Evolutionary conservation across 352 stramenopile species (phyloP).

Genomic region (Heterotrichella gracilis): DNA sequence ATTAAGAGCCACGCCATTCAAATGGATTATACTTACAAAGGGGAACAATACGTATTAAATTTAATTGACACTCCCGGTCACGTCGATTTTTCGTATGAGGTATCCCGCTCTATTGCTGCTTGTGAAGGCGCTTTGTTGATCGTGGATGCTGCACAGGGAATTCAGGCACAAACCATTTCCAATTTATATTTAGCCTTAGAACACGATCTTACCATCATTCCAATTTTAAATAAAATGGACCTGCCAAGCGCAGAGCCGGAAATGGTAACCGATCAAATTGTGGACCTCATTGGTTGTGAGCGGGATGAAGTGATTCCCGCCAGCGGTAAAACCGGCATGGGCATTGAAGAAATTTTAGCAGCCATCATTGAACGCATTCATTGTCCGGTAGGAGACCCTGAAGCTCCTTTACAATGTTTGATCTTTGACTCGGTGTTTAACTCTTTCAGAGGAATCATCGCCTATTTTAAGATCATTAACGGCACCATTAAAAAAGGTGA

Average conservation of each 20-base stretch:
- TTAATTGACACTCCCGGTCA: slow-evolving; percentile 81
- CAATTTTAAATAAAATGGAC: slow-evolving; percentile 89
- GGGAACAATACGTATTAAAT: slow-evolving; percentile 59
- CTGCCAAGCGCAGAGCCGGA: slow-evolving; percentile 64
- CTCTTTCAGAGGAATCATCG: slow-evolving; percentile 18
- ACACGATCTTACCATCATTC: slow-evolving; percentile 65
- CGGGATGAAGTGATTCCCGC: neutral
- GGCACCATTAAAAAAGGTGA: slow-evolving; percentile 14
- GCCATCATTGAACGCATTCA: slow-evolving; percentile 16
- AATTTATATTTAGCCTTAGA: slow-evolving; percentile 77
- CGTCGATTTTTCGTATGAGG: slow-evolving; percentile 91
- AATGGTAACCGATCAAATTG: neutral
- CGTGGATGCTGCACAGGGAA: slow-evolving; percentile 74
- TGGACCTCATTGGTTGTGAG: neutral
- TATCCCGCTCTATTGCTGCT: slow-evolving; percentile 59
- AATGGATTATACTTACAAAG: neutral
- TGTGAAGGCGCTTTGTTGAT: slow-evolving; percentile 86
- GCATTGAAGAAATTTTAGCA: slow-evolving; percentile 18
- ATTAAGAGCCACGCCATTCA: slow-evolving; percentile 37
- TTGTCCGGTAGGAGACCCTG: slow-evolving; percentile 13
- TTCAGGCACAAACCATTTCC: slow-evolving; percentile 83
- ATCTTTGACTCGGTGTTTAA: slow-evolving; percentile 19
- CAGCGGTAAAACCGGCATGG: slow-evolving; percentile 16
- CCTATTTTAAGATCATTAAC: slow-evolving; percentile 17
- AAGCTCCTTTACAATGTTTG: slow-evolving; percentile 5